Evolutionary conservation across 2,329 filamentous ascomycete genomes (phyloP), one percentile per base, ranked within the genome.

Genomic region (Alternaria arbusti): DNA sequence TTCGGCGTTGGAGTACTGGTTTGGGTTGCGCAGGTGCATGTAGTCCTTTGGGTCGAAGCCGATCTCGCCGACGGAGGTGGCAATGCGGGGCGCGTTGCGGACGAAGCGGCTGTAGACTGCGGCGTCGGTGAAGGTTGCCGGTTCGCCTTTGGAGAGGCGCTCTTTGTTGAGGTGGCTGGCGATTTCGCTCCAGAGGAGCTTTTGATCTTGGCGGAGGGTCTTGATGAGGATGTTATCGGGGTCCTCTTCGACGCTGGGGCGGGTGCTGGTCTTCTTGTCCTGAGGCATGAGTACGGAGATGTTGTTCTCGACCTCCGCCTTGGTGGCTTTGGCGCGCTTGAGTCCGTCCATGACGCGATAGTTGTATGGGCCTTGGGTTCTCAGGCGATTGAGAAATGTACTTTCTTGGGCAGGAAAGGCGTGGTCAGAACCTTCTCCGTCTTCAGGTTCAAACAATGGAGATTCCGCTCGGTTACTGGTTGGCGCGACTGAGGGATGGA

Each of bases 41-140:
- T 77, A 80, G 63, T 80, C 78, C 13, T 67, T 70, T 4, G 73
- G 66, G 58, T 77, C 64, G 59, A 80, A 79, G 2, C 71, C 75
- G 5, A 67, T 63, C 26, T 81, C 76, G n/a, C 20, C 17, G 4
- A 59, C 20, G 1, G 68, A 54, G 1, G 40, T 51, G 3, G 76
- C 76, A 28, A 77, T 73, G 3, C 62, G 59, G 5, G 73, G 71
- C 0, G 65, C 67, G 44, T 73, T 77, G 49, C 76, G 74, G 23
- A 79, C 72, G 66, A 77, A 81, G 56, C 79, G 78, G 9, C 69
- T 69, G 66, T 82, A 82, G n/a, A 79, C 74, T 0, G 75, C 71
- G 1, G 73, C 65, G 3, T 68, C 60, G 20, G 78, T 81, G 52
- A 73, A 70, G 26, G 59, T 65, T 3, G 63, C 60, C 2, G 66